Conservation (phyloP, 352 stramenopile species). For the Phytopythium montanum region DNA sequence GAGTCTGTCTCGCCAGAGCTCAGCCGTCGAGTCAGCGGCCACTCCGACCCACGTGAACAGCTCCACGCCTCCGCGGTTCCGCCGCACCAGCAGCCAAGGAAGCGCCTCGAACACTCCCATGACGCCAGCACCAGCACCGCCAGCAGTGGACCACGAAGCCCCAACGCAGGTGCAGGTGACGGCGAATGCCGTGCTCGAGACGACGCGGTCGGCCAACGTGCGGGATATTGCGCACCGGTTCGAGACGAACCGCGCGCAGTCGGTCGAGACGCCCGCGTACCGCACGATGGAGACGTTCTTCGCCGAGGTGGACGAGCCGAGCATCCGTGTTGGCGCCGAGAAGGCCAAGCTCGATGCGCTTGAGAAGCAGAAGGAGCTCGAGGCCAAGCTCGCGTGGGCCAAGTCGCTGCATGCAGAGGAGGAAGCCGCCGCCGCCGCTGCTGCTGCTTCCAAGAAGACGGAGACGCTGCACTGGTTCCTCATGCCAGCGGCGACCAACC, state of each 20-base stretch:
- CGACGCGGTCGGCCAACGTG: conserved; percentile 16
- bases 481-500: conserved; percentile 23
- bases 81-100: conserved; percentile 2
- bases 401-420: conserved; percentile 11
- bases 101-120: conserved; percentile 2
- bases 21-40: not conserved
- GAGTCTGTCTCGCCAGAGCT: conserved; percentile 2
- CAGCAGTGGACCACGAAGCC: conserved; percentile 6
- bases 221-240: conserved; percentile 56
- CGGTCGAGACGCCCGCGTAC: conserved; percentile 20
- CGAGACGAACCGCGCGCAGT: conserved; percentile 56
- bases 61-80: conserved; percentile 1
- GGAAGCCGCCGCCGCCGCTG: conserved; percentile 5
- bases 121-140: not conserved
- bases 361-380: conserved; percentile 25
- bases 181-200: conserved; percentile 5
- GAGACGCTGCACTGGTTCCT: conserved; percentile 33
- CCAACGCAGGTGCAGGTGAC: conserved; percentile 7
- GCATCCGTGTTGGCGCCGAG: conserved; percentile 32
- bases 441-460: conserved; percentile 10
- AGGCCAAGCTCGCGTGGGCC: conserved; percentile 21
- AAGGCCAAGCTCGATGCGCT: conserved; percentile 38
- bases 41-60: not conserved
- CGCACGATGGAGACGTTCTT: conserved; percentile 33
- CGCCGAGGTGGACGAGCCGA: conserved; percentile 28